A percentile compares a stretch with the other conserved stretches of the same genome.
These are phyloP conservation scores for Verticillium nonalfalfae DNA, from an alignment of 2,329 filamentous ascomycete species.

Conservation along the genomic window DNA sequence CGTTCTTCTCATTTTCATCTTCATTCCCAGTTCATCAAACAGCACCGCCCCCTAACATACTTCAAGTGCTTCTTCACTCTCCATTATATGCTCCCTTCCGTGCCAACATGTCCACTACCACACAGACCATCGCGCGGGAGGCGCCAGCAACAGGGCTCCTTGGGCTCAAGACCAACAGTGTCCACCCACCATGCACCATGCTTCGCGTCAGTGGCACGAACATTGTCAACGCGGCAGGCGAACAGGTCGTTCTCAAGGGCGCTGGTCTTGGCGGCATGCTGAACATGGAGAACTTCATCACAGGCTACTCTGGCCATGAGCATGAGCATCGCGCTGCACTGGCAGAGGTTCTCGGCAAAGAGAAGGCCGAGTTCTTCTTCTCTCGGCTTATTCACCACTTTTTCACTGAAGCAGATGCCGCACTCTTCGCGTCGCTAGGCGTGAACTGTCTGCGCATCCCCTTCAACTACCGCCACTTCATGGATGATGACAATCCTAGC, in stretches of 20 bases:
- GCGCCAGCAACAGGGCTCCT: background rate
- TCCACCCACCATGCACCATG: constrained; percentile 17
- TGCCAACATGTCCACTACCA: background rate
- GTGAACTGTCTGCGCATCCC: constrained; percentile 54
- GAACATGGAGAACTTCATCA: constrained; percentile 57
- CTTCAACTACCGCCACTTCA: constrained; percentile 55
- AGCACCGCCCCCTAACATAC: background rate
- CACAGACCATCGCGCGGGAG: background rate
- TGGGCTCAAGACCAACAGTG: background rate
- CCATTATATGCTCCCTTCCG: background rate
- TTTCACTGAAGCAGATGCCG: constrained; percentile 52
- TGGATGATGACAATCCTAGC: constrained; percentile 42
- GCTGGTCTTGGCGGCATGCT: constrained; percentile 23
- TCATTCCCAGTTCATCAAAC: background rate
- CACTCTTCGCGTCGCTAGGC: constrained; percentile 47
- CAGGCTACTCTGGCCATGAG: constrained; percentile 55
- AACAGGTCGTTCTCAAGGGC: constrained; percentile 36
- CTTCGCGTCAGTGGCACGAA: constrained; percentile 21
- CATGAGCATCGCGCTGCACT: constrained; percentile 49
- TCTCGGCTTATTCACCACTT: constrained; percentile 50
- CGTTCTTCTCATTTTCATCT: background rate
- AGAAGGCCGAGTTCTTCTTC: constrained; percentile 56
- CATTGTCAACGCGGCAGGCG: constrained; percentile 37
- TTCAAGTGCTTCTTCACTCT: background rate
- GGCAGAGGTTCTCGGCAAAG: constrained; percentile 43